Conservation (phyloP, 164 flowering plant species). For the Chloranthus sessilifolius region DNA sequence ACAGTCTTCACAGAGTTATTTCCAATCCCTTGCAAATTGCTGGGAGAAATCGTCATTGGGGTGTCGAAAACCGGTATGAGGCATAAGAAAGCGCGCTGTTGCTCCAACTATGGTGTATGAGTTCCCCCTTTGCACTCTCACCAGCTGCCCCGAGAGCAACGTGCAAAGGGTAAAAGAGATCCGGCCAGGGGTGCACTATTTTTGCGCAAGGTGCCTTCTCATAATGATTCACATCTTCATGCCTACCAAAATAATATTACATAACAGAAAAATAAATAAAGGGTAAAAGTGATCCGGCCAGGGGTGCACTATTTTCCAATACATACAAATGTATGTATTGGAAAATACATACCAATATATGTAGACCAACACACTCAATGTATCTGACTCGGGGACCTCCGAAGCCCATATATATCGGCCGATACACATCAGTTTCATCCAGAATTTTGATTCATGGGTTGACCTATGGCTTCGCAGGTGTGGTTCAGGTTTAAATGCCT, state of each 20-base stretch:
- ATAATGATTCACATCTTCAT: constrained; percentile 61
- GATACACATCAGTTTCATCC: no score
- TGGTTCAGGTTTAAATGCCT: no score
- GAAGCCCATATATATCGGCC: no score
- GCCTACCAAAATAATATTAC: constrained; percentile 18
- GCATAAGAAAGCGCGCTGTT: constrained; percentile 53
- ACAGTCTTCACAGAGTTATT: no score
- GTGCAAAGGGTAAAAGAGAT: constrained; percentile 73
- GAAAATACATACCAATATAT: no score
- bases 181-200: constrained; percentile 66
- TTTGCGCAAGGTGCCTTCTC: constrained; percentile 55
- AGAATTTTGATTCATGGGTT: no score
- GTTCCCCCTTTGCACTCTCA: constrained; percentile 38
- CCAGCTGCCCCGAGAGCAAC: constrained; percentile 64
- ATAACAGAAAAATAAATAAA: neutral
- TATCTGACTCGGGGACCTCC: no score
- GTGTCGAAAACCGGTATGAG: constrained; percentile 46
- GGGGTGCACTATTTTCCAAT: constrained; percentile 41
- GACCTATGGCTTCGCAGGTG: no score
- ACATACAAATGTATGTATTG: no score
- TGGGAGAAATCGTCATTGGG: neutral
- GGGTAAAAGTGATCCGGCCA: neutral
- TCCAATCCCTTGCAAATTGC: no score
- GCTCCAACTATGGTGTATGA: constrained; percentile 62
- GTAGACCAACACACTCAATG: no score